phyloP scores from a whole-genome alignment of 2,329 filamentous ascomycete species.

The Penicillium frequentans region DNA sequence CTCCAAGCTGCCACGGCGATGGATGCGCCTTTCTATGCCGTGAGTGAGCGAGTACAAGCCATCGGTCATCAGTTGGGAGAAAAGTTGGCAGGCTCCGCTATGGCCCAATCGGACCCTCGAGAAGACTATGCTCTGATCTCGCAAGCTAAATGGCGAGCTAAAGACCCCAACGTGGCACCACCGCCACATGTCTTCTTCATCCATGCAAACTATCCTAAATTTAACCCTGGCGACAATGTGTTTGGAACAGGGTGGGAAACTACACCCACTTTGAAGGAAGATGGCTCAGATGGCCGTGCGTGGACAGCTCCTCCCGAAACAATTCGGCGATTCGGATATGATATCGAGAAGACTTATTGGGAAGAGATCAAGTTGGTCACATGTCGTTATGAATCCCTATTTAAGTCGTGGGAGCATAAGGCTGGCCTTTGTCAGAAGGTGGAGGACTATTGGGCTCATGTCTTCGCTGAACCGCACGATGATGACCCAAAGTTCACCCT shows the following conservation, averaged over 20 bases:
- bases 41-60: constrained; percentile 37
- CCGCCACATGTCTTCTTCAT: constrained; percentile 40
- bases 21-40: constrained; percentile 35
- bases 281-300: constrained; percentile 37
- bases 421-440: constrained; percentile 31
- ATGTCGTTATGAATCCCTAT: constrained; percentile 36
- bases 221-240: constrained; percentile 40
- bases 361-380: constrained; percentile 42
- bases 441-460: constrained; percentile 35
- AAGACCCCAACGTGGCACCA: constrained; percentile 31
- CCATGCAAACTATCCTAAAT: constrained; percentile 44
- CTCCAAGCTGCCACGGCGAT: constrained; percentile 36
- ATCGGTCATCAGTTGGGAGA: constrained; percentile 33
- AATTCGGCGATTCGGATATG: constrained; percentile 38
- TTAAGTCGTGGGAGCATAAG: constrained; percentile 37
- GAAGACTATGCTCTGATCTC: constrained; percentile 37
- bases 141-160: constrained; percentile 34
- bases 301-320: constrained; percentile 38
- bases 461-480: constrained; percentile 34
- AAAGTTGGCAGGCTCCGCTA: constrained; percentile 35
- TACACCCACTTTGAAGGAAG: constrained; percentile 35
- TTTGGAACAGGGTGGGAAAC: constrained; percentile 41
- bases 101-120: constrained; percentile 40
- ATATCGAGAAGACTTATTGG: constrained; percentile 42
- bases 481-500: constrained; percentile 33